Percentiles rank a stretch among this genome's conserved stretches.
phyloP scores from a whole-genome alignment of 495 filamentous ascomycete species.

The Cairneyella variabilis region DNA sequence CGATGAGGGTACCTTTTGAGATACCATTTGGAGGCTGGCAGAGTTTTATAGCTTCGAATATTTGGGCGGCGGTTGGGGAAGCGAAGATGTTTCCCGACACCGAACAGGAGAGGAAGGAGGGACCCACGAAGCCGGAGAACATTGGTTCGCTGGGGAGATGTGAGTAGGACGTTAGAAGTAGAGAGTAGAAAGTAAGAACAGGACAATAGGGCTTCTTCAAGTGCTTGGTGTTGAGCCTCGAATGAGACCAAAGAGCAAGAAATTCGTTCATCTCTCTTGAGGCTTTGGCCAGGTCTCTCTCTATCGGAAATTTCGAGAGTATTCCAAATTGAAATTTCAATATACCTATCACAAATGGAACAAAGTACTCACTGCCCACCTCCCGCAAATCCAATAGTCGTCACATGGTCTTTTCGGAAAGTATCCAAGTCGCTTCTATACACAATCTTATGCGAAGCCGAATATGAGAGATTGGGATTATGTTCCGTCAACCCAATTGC shows the following conservation, averaged over 20 bases:
- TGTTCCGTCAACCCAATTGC: constrained; percentile 19
- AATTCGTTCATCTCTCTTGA: no score
- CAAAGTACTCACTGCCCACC: constrained; percentile 18
- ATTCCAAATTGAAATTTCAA: no score
- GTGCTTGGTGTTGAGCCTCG: no score
- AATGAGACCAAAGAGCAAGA: no score
- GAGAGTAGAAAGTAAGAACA: no score
- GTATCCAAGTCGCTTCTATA: constrained; percentile 18
- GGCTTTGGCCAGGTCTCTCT: not conserved
- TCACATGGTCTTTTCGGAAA: constrained; percentile 19
- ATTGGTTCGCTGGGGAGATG: constrained; percentile 44
- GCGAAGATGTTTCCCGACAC: constrained; percentile 61
- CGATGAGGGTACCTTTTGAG: constrained; percentile 53
- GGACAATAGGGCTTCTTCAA: no score
- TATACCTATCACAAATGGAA: no score
- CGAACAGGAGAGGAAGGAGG: constrained; percentile 54
- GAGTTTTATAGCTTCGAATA: constrained; percentile 52
- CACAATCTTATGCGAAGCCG: constrained; percentile 19
- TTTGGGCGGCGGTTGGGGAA: constrained; percentile 57
- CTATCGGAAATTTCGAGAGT: not conserved
- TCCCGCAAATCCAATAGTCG: constrained; percentile 22
- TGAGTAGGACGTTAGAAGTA: not conserved
- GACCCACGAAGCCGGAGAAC: constrained; percentile 62
- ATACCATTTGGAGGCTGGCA: constrained; percentile 31
- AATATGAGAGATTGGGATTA: constrained; percentile 14